Conservation (phyloP, 2,329 filamentous ascomycete genomes). For the Fusarium sp. region DNA sequence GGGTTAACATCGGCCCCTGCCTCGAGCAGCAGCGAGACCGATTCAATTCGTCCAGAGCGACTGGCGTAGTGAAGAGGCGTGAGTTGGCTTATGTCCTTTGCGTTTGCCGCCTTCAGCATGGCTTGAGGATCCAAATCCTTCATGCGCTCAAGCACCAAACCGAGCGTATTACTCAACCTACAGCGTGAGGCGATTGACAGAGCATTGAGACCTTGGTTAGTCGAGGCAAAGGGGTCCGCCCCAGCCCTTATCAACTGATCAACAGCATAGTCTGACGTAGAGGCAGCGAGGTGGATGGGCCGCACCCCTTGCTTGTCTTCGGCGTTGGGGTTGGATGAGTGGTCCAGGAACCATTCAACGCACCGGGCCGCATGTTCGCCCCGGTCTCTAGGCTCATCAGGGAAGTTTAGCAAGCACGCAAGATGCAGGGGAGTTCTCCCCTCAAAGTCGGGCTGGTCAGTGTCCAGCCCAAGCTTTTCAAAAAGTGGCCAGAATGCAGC, state of each 20-base stretch:
- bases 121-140: not conserved
- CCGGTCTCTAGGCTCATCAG: not conserved
- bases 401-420: constrained; percentile 5
- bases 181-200: constrained; percentile 36
- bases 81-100: constrained; percentile 21
- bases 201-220: constrained; percentile 23
- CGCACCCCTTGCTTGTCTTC: constrained; percentile 18
- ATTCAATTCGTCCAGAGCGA: constrained; percentile 21
- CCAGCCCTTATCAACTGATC: constrained; percentile 17
- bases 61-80: constrained; percentile 37
- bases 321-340: not conserved
- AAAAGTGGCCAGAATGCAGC: constrained; percentile 1
- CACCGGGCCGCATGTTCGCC: not conserved
- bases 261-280: constrained; percentile 7
- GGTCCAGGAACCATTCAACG: constrained; percentile 12
- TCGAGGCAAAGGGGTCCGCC: constrained; percentile 28
- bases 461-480: constrained; percentile 7
- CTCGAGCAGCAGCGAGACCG: constrained; percentile 26
- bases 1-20: constrained; percentile 26
- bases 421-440: constrained; percentile 32
- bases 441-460: constrained; percentile 13
- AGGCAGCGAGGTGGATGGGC: constrained; percentile 37
- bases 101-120: constrained; percentile 8
- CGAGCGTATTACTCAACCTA: constrained; percentile 21
- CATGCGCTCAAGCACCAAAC: constrained; percentile 27